phyloP scores from a whole-genome alignment of 2,329 filamentous ascomycete species.

The Hawksworthiomyces lignivorus region DNA sequence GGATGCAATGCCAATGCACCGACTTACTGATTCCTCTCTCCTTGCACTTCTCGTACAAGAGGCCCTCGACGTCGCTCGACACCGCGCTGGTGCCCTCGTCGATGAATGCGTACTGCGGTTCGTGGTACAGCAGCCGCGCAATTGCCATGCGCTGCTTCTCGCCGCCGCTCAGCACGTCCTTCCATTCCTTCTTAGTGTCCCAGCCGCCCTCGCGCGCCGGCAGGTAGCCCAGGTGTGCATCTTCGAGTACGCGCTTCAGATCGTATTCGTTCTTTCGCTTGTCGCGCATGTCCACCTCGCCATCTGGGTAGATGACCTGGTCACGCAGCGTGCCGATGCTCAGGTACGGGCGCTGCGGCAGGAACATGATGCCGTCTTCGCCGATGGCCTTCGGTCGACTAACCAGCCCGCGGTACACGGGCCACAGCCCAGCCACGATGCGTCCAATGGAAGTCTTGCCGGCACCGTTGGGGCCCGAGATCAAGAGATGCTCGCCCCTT shows the following conservation, averaged over 20 bases:
- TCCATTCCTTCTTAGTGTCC: constrained; percentile 97
- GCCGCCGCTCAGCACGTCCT: constrained; percentile 91
- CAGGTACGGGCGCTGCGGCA: constrained; percentile 88
- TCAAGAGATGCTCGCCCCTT: constrained; percentile 84
- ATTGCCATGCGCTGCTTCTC: constrained; percentile 96
- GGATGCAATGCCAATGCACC: too few species aligned
- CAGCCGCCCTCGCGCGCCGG: constrained; percentile 89
- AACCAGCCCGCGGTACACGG: constrained; percentile 86
- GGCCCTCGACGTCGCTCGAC: constrained; percentile 85
- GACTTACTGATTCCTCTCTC: constrained; percentile 82
- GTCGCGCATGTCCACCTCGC: constrained; percentile 86
- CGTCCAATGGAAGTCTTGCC: constrained; percentile 86
- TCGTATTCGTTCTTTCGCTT: constrained; percentile 71
- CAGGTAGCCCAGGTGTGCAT: constrained; percentile 80
- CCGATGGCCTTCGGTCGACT: constrained; percentile 75
- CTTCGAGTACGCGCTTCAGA: constrained; percentile 69
- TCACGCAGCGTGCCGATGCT: constrained; percentile 88
- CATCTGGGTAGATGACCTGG: constrained; percentile 96
- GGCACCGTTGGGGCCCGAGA: constrained; percentile 90
- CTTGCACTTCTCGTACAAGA: constrained; percentile 90
- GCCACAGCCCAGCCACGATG: constrained; percentile 88
- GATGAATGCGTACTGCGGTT: constrained; percentile 87
- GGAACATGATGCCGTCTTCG: constrained; percentile 94
- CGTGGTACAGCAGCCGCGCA: constrained; percentile 85
- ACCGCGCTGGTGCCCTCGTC: constrained; percentile 95